Evolutionary conservation across 2,329 filamentous ascomycete genomes (phyloP).

Genomic region (Pyrenophora seminiperda): DNA sequence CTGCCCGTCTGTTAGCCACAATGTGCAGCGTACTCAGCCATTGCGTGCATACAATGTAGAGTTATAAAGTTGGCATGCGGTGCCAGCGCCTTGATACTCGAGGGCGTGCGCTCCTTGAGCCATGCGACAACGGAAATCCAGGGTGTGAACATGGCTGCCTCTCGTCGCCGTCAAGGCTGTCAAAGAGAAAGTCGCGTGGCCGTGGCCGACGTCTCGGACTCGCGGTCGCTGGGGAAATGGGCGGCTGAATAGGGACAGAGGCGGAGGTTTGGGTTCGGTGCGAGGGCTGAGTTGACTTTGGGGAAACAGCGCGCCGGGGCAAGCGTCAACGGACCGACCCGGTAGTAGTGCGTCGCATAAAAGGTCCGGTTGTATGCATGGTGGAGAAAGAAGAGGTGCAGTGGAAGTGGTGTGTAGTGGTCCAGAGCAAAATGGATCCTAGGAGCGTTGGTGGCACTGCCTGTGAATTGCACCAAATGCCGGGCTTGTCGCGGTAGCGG

Average conservation of each 20-base stretch:
- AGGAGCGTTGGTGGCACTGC: background rate
- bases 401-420: conserved; percentile 1
- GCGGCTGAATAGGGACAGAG: background rate
- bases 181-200: background rate
- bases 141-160: conserved; percentile 38
- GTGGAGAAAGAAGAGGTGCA: conserved; percentile 2
- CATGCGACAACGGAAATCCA: conserved; percentile 38
- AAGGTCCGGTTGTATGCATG: conserved; percentile 17
- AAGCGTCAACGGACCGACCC: conserved; percentile 30
- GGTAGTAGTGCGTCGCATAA: conserved; percentile 23
- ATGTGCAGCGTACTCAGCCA: too few species aligned
- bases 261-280: conserved; percentile 1
- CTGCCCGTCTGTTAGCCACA: conserved; percentile 49
- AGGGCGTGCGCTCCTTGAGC: conserved; percentile 35
- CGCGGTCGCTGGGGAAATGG: background rate
- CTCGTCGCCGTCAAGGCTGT: conserved; percentile 1
- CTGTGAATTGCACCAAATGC: conserved; percentile 5
- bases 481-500: conserved; percentile 12
- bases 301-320: conserved; percentile 11
- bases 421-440: background rate
- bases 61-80: conserved; percentile 82
- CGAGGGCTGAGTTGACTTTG: conserved; percentile 10
- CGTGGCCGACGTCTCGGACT: background rate
- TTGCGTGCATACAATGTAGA: conserved; percentile 65
- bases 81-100: conserved; percentile 36